Base-by-base conservation (phyloP, 371 early-diverging fungal genomes). In the Antonospora locustae region DNA sequence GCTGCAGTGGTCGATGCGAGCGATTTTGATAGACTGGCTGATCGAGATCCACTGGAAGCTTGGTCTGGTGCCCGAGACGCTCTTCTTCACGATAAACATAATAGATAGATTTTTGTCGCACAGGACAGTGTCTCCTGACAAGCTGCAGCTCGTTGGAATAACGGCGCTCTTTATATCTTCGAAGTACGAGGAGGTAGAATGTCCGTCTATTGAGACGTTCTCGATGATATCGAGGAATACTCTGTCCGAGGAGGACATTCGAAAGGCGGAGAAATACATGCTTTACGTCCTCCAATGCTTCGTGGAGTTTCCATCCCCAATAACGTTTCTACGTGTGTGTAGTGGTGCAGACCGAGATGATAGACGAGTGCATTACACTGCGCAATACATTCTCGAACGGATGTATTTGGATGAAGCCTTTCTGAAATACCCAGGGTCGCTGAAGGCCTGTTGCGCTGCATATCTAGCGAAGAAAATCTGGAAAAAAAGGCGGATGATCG, bases 101-200 rank as follows among this genome's bases (percentile, higher is more conserved):
- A 80, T 95, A 41, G 98, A 97, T 67, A 81, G 95, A 12, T 92
- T 93, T 75, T 79, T 98, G 17, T 84, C 88, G 19, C 62, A 69
- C 39, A 83, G 88, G 27, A 76, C 78, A 1, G 85, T 91, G 0
- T 80, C 84, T 0, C 61, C 86, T 23, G 76, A 76, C 44, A 92
- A 90, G 65, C 80, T 95, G 9, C 94, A 96, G 68, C 78, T 93
- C 9, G 90, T 93, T n/a, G 97, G 94, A 1, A 77, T 90, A 36
- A 82, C 90, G 0, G 80, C 87, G 0, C 65, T 93, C 55, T 84
- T 89, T 59, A 80, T 95, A 52, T 90, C 98, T 0, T 75, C 86
- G 60, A 98, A 98, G 71, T 88, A 87, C 74, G 94, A 96, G 77
- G 97, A 96, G 70, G 81, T 87, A 34, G 68, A 78, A 4, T 71